Percentiles rank a stretch among this genome's conserved stretches.
Conservation (phyloP, 2,329 filamentous ascomycete genomes). For the Fusarium tjaetaba region DNA sequence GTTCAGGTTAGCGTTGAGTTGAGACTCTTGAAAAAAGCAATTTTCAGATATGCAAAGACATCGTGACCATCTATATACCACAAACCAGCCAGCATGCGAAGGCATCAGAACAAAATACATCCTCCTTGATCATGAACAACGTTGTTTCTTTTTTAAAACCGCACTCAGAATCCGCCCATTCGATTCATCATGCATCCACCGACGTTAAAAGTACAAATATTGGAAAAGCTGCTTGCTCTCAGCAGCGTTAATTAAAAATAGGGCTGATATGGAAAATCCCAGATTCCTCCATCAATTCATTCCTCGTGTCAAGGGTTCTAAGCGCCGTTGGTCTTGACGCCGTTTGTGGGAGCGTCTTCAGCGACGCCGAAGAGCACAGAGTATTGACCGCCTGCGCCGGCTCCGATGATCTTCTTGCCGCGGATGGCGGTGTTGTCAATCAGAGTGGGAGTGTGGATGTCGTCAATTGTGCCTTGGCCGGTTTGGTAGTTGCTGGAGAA, state of each 20-base stretch:
- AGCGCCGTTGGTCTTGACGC: constrained; percentile 39
- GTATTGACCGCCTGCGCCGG: constrained; percentile 90
- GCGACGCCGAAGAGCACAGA: constrained; percentile 67
- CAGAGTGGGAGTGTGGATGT: constrained; percentile 78
- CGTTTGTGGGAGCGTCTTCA: constrained; percentile 46
- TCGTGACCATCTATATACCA: constrained; percentile 34
- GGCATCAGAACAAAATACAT: background rate
- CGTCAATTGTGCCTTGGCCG: constrained; percentile 80
- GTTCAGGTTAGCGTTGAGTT: constrained; percentile 14
- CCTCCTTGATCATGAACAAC: constrained; percentile 21
- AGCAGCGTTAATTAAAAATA: constrained; percentile 26
- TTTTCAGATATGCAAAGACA: constrained; percentile 32
- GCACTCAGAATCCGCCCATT: constrained; percentile 30
- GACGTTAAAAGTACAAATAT: constrained; percentile 31
- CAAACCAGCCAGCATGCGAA: constrained; percentile 9
- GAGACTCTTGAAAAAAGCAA: constrained; percentile 13
- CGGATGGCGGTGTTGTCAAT: constrained; percentile 88
- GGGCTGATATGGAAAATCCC: constrained; percentile 20
- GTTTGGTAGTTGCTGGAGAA: constrained; percentile 85
- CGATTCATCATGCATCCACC: constrained; percentile 18
- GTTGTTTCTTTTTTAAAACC: constrained; percentile 14
- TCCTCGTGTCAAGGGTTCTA: constrained; percentile 24
- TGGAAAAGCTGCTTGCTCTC: constrained; percentile 10
- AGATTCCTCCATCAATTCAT: constrained; percentile 16
- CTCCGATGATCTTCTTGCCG: constrained; percentile 77